Evolutionary conservation across 179 eudicot species (phyloP).

Genomic region (Amaranthus tricolor): DNA sequence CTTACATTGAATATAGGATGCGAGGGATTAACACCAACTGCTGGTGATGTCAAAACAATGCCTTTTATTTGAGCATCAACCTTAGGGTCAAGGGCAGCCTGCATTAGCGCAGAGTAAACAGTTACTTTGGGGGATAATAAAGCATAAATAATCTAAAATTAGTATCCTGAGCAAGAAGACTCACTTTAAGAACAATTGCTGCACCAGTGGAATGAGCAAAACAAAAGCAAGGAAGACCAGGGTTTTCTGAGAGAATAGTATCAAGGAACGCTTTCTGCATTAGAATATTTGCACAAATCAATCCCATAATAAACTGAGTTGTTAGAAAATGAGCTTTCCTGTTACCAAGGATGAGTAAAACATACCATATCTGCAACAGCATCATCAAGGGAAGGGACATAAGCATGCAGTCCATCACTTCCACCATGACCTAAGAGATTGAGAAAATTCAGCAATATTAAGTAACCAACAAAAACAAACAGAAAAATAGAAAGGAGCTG

Average conservation of each 20-base stretch:
- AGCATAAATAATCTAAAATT: background rate
- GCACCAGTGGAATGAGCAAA: constrained; percentile 91
- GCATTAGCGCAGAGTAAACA: constrained; percentile 1
- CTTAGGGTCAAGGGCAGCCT: constrained; percentile 76
- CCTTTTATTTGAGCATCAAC: constrained; percentile 49
- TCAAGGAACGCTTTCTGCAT: constrained; percentile 57
- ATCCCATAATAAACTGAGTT: background rate
- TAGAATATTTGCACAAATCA: background rate
- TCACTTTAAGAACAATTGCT: constrained; percentile 76
- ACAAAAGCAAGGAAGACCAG: constrained; percentile 71
- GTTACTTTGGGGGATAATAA: background rate
- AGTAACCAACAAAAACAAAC: background rate
- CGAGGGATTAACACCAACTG: constrained; percentile 72
- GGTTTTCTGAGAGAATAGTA: constrained; percentile 56
- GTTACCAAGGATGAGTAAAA: background rate
- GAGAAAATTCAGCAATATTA: background rate
- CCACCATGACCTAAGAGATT: constrained; percentile 72
- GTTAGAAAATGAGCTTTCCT: no score
- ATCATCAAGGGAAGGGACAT: constrained; percentile 72
- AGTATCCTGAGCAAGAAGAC: background rate
- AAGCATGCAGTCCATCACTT: constrained; percentile 90
- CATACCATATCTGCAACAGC: constrained; percentile 64
- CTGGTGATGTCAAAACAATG: constrained; percentile 75
- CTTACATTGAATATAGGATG: constrained; percentile 73
- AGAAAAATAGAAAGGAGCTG: background rate